These are phyloP conservation scores for Fusarium haematococcum DNA, from an alignment of 2,329 filamentous ascomycete species.

Conservation along the genomic window DNA sequence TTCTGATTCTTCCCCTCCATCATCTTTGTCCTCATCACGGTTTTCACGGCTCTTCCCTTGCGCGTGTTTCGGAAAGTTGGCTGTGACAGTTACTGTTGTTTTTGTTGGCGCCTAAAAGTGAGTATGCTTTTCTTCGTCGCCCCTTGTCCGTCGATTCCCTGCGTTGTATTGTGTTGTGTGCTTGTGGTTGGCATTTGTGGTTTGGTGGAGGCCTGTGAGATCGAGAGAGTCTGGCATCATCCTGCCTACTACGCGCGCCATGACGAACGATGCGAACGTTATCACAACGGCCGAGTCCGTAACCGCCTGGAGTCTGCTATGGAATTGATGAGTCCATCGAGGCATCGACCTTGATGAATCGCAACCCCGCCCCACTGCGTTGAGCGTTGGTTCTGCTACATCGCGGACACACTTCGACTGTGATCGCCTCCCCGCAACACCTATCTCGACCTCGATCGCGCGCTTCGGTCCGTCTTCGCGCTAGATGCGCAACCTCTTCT, in stretches of 20 bases:
- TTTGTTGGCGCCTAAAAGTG: conserved; percentile 67
- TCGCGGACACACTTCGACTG: background rate
- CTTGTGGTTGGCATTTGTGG: conserved; percentile 28
- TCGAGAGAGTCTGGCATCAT: conserved; percentile 19
- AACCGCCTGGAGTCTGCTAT: background rate
- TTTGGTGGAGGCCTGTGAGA: conserved; percentile 34
- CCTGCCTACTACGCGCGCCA: conserved; percentile 24
- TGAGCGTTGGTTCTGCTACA: background rate
- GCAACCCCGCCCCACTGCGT: background rate
- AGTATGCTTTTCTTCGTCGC: conserved; percentile 49
- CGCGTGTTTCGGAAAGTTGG: conserved; percentile 59
- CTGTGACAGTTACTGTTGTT: conserved; percentile 59
- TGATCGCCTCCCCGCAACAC: conserved; percentile 18
- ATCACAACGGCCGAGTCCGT: background rate
- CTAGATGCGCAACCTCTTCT: background rate
- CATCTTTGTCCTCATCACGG: conserved; percentile 51
- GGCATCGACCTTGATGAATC: background rate
- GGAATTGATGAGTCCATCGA: background rate
- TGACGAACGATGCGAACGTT: conserved; percentile 5
- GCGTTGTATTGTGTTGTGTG: conserved; percentile 17
- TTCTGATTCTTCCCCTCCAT: conserved; percentile 51
- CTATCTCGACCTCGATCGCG: conserved; percentile 2
- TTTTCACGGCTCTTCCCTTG: conserved; percentile 61
- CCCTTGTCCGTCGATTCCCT: conserved; percentile 32
- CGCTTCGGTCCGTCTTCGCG: background rate